Conservation (phyloP, 108 stramenopile genomes). For the Nitzschia sp. region DNA sequence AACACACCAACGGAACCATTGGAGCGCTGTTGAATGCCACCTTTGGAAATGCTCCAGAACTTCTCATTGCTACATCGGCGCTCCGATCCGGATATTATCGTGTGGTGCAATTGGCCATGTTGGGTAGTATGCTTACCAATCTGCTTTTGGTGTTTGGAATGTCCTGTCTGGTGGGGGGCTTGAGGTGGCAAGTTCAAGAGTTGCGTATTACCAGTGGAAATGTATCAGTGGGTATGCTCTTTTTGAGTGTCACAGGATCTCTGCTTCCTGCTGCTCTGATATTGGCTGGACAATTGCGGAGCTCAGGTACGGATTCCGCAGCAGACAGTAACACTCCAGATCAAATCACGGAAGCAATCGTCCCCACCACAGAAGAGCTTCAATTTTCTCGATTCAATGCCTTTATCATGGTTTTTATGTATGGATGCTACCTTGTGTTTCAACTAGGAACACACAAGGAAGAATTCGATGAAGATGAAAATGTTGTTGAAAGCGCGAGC, state of each 20-base stretch:
- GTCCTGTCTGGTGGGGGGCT: constrained; percentile 81
- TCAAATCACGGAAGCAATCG: constrained; percentile 3
- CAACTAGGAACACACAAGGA: constrained; percentile 83
- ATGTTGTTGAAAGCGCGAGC: constrained; percentile 22
- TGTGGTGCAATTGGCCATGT: constrained; percentile 86
- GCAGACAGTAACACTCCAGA: background rate
- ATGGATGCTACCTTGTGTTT: constrained; percentile 73
- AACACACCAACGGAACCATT: constrained; percentile 89
- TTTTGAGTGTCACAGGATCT: constrained; percentile 65
- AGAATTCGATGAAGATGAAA: constrained; percentile 77
- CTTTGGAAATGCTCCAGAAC: constrained; percentile 93
- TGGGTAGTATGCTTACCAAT: constrained; percentile 89
- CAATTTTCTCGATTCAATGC: constrained; percentile 82
- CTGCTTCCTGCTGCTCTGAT: constrained; percentile 76
- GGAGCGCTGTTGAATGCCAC: constrained; percentile 93
- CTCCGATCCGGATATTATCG: constrained; percentile 81
- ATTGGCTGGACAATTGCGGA: constrained; percentile 56
- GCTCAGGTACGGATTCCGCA: background rate
- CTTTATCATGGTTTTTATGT: constrained; percentile 76
- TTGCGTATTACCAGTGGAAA: constrained; percentile 75
- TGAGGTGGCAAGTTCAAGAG: constrained; percentile 84
- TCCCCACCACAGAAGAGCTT: constrained; percentile 55
- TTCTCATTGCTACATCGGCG: constrained; percentile 86
- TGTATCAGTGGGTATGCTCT: constrained; percentile 74
- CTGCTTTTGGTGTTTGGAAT: constrained; percentile 87